A percentile compares a stretch with the other conserved stretches of the same genome.
These are phyloP conservation scores for Thermothelomyces thermophilus DNA, from an alignment of 2,329 filamentous ascomycete genomes.

Conservation along the genomic window DNA sequence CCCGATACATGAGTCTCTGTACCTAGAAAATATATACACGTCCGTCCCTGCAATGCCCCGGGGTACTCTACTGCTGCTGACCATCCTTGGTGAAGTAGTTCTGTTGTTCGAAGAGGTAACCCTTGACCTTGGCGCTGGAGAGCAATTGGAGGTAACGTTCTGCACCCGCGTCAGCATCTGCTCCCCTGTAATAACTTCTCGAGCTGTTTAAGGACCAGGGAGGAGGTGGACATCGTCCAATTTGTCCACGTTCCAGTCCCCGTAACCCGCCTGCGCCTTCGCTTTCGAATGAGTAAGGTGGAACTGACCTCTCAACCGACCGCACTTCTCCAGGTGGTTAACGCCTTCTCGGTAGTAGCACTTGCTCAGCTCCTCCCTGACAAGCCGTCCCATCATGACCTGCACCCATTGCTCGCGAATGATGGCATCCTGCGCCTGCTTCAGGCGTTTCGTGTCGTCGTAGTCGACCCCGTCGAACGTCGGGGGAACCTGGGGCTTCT, in stretches of 20 bases:
- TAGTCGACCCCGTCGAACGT: conserved; percentile 85
- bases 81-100: conserved; percentile 60
- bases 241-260: neutral
- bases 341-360: conserved; percentile 80
- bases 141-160: conserved; percentile 75
- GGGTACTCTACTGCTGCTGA: neutral
- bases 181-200: too few relatives aligned
- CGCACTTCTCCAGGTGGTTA: conserved; percentile 85
- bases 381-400: conserved; percentile 80
- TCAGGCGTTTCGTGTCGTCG: conserved; percentile 73
- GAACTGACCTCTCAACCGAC: conserved; percentile 66
- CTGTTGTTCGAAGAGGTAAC: conserved; percentile 72
- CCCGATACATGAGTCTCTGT: neutral
- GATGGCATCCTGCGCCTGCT: conserved; percentile 75
- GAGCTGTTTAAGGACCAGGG: too few relatives aligned
- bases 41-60: neutral
- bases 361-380: conserved; percentile 76
- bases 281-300: neutral
- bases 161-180: conserved; percentile 31
- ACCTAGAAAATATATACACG: neutral
- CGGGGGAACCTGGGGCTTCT: conserved; percentile 74
- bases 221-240: too few relatives aligned
- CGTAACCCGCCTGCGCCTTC: neutral
- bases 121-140: conserved; percentile 69
- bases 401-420: conserved; percentile 84